Base-by-base conservation (phyloP, 2,329 filamentous ascomycete genomes). In the Colletotrichum somersetense region DNA sequence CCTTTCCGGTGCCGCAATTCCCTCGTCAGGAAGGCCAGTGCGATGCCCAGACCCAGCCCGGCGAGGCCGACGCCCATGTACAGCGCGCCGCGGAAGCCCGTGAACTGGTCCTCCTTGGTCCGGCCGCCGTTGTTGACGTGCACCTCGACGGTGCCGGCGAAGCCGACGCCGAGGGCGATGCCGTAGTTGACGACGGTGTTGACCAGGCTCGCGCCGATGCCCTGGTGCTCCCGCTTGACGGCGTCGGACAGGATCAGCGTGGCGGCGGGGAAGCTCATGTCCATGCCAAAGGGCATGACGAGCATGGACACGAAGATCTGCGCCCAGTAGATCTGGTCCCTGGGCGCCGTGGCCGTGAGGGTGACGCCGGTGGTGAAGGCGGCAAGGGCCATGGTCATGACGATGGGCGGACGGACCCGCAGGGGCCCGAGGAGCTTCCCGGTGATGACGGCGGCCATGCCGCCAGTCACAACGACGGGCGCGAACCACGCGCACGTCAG, bases 141-240 rank as follows among this genome's bases (percentile, higher is more conserved):
- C 0, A 81, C 79, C 76, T 92, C 89, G 2, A 92, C 86, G 0
- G 89, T 92, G 0, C 90, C 91, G 0, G 91, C 91, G 57, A 93
- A 86, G 0, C 91, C 91, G 0, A 93, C 83, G 0, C 89, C 90
- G 3, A 93, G 79, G 1, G 89, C 89, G 44, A 93, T 92, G 70
- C 87, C 87, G 77, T 93, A 93, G 78, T 93, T 92, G 73, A 93
- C 88, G 14, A 91, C 83, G 0, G 90, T 92, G 69, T 87, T 89
- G 42, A 92, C 88, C 7, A 93, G 78, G 23, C 85, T 88, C 12
- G 83, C 84, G 0, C 80, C 85, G 14, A 86, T 82, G 5, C 85
- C 85, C 75, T 87, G 84, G 67, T 88, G 81, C 53, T 83, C 79
- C 66, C 80, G 82, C 16, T 81, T 77, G 0, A 87, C 83, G 1